Evolutionary conservation across 1,139 yeast species (phyloP), one percentile per base, ranked within the genome.

Genomic region (Citeromyces siamensis): DNA sequence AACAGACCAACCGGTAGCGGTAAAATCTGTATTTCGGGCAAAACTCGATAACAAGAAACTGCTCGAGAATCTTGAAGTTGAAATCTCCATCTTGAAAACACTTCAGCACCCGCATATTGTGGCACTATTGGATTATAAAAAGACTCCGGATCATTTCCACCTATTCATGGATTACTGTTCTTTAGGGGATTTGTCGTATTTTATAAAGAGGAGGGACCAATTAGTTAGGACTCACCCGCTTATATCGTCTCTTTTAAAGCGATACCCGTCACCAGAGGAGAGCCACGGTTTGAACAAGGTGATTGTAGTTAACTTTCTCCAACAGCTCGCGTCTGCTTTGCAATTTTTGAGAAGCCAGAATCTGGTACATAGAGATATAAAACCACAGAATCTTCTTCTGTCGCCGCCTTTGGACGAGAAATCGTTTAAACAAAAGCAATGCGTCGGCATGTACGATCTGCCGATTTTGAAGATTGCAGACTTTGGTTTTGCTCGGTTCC

Each of bases 131-230:
- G 97, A 88, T 50, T 85, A 84, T 53, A 75, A 78, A 43, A 81
- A 84, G 50, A 81, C 95, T 1, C 56, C 74, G 8, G 64, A 81
- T 8, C 85, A 88, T 56, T 84, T 86, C 60, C 93, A 85, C 56
- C 64, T 90, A 45, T 75, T 88, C n/a, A 90, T 90, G 97, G 97
- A 90, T 54, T 90, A 85, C 59, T 90, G 98, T 54, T 78, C 96
- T 0, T 65, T 90, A 57, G 98, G 98, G 7, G 98, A 90, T 58
- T 66, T 90, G 42, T 82, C 94, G 0, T 84, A 77, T 51, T 80
- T 90, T 48, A 86, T 90, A 38, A 72, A 84, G 49, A 77, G 75
- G 53, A 70, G 90, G 50, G 71, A 71, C 44, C 86, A 81, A 51
- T 62, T 88, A 33, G 71, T 75, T 21, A 68, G 71, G 44, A 75